Percentiles rank a stretch among this genome's conserved stretches.
phyloP scores from a whole-genome alignment of 1,284 basidiomycete genomes.

The Trichosporon coremiiforme region DNA sequence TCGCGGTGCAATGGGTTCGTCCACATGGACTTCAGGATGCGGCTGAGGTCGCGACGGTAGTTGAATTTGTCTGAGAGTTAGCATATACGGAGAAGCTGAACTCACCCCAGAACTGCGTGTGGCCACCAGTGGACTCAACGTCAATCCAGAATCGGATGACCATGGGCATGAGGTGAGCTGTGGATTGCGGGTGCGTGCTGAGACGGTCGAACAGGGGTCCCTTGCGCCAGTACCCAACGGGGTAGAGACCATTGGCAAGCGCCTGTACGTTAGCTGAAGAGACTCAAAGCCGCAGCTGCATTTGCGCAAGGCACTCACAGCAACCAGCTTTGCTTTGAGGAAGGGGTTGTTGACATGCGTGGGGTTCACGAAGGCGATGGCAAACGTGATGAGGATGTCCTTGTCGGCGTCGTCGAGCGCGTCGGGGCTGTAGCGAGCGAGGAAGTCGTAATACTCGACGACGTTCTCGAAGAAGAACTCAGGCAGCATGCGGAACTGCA shows the following conservation, averaged over 20 bases:
- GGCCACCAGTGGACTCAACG: conserved; percentile 95
- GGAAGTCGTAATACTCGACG: conserved; percentile 83
- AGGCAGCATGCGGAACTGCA: conserved; percentile 82
- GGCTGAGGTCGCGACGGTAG: conserved; percentile 74
- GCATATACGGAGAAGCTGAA: conserved; percentile 30
- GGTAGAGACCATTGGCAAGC: conserved; percentile 77
- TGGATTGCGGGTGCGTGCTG: conserved; percentile 80
- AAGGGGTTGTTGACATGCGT: conserved; percentile 99
- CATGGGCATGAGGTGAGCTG: conserved; percentile 86
- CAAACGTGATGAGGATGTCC: conserved; percentile 85
- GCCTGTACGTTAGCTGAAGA: conserved; percentile 60
- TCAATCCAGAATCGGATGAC: conserved; percentile 96
- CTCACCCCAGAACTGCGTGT: conserved; percentile 93
- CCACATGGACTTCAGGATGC: conserved; percentile 85
- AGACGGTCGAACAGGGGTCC: conserved; percentile 81
- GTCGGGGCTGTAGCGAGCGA: conserved; percentile 74
- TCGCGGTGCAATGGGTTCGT: conserved; percentile 81
- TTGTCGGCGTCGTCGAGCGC: conserved; percentile 80
- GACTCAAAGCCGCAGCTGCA: conserved; percentile 17
- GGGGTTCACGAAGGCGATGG: conserved; percentile 87
- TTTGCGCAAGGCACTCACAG: conserved; percentile 61
- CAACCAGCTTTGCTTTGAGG: conserved; percentile 93
- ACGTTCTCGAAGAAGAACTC: conserved; percentile 96
- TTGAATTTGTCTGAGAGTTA: conserved; percentile 47
- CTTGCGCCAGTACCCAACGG: conserved; percentile 71